Evolutionary conservation across 163 green algal genomes (phyloP), one percentile per base, ranked within the genome.

Genomic region (Coccomyxa subellipsoidea): DNA sequence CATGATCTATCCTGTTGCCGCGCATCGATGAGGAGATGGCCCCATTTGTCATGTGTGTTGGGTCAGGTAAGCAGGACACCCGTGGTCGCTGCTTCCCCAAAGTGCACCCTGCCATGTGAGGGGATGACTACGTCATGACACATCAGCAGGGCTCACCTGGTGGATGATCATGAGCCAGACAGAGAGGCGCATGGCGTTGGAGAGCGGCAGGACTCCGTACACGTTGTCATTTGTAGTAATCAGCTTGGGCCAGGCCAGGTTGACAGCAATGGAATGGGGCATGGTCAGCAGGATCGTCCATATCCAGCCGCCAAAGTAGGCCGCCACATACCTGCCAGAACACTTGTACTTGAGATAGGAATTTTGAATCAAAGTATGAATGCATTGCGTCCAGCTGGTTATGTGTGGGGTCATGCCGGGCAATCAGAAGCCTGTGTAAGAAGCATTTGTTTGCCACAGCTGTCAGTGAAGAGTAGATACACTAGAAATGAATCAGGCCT

Each of bases 141-240:
- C 5, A 7, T 27, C 3, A 2, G 47, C 15, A 1, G 47, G 47
- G 47, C 4, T 8, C 47, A 59, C 47, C 47, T 85, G 72, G 40
- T 85, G 81, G 15, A 85, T 78, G 81, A 78, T 77, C 81, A 85
- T 85, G 27, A 85, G 53, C 32, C 21, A 38, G 10, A 77, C 71
- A 38, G 71, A 77, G 8, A 40, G 1, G 0, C 32, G 31, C 71
- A 47, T 77, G n/a, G n/a, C 34, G 23, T 38, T 12, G 34, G n/a
- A 47, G 7, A 40, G 10, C 12, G 9, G 71, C 31, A 77, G 71
- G 4, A 77, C 34, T 23, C 32, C 71, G 34, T 77, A 38, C 9
- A 38, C 71, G 40, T 38, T 77, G 34, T 77, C 71, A 39, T 77
- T 77, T 10, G 25, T 39, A 31, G 21, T 77, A 31, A 73, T 73